A percentile compares a stretch with the other conserved stretches of the same genome.
Conservation (phyloP, 225 moss, liverwort and hornwort species). For the Physcomitrium patens region DNA sequence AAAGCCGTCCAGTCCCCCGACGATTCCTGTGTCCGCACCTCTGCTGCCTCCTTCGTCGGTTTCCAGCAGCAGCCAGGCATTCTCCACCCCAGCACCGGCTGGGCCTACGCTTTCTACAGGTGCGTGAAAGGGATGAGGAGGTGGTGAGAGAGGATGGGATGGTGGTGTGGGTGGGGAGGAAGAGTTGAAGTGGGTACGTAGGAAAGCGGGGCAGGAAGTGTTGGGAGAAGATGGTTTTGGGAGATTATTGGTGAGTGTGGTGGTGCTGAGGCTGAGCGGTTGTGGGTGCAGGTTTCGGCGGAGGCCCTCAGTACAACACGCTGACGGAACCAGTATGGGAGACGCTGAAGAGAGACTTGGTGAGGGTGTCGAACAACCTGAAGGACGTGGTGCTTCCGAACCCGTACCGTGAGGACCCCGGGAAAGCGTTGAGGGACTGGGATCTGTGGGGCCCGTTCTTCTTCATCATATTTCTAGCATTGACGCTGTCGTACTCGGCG, state of each 20-base stretch:
- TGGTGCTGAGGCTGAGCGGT: constrained; percentile 7
- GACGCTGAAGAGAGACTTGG: constrained; percentile 85
- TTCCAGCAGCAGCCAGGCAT: constrained; percentile 61
- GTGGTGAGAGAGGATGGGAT: not conserved
- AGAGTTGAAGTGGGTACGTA: not conserved
- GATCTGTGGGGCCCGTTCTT: constrained; percentile 97
- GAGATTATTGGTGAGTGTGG: not conserved
- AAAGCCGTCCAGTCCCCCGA: constrained; percentile 62
- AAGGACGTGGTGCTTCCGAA: constrained; percentile 96
- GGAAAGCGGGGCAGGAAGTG: not conserved
- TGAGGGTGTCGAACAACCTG: constrained; percentile 81
- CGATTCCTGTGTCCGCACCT: constrained; percentile 73
- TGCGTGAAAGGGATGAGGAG: constrained; percentile 15
- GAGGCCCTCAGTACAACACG: constrained; percentile 83
- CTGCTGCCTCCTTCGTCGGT: constrained; percentile 66
- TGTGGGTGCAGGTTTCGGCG: constrained; percentile 65
- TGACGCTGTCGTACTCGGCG: constrained; percentile 56
- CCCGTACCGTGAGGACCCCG: constrained; percentile 94
- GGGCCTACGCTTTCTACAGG: constrained; percentile 48
- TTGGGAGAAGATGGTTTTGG: not conserved
- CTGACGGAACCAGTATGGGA: constrained; percentile 94
- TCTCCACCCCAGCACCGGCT: constrained; percentile 56
- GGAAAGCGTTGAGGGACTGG: constrained; percentile 97
- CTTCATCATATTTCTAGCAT: constrained; percentile 74
- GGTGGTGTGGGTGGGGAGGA: not conserved